Evolutionary conservation across 257 asterid genomes (phyloP), one percentile per base, ranked within the genome.

Genomic region (Petrea volubilis): DNA sequence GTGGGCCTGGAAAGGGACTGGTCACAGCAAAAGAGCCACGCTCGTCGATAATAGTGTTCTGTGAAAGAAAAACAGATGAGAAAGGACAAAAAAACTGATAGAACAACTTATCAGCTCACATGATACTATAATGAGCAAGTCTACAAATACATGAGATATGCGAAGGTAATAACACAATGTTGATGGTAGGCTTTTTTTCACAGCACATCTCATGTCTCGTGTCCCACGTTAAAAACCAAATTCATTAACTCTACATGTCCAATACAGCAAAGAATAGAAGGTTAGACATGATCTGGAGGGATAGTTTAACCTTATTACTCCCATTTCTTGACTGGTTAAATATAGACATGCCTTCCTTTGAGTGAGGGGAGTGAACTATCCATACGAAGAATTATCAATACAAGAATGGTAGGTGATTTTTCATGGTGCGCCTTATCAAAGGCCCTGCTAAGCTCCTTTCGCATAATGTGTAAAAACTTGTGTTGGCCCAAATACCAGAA

Each of bases 21-120:
- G 83, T 78, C 61, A 94, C 97, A 61, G 96, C 87, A 81, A 94
- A 89, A 13, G 99, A 94, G 63, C 88, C 86, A 17, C 99, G 96
- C 43, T 94, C 97, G 67, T 94, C 99, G 52, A 94, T 88, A 46
- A 88, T 60, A 17, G 95, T 78, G 78, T 94, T 94, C 96, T 93
- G 89, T 71, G 75, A 50, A 68, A 51, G 40, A 69, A 76, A 61
- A 38, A 50, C 23, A 49, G n/a, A 27, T n/a, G 36, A 79, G 64
- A 62, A 72, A 53, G 68, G 55, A 72, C 10, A 75, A 47, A 72
- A n/a, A 15, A 51, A 59, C 64, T 60, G 47, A 56, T 34, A 41
- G 57, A 72, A 59, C 7, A 67, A 60, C 51, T 13, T 55, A 36
- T 64, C 21, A 15, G 62, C 18, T 17, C 41, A 38, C 34, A 67